phyloP scores from a whole-genome alignment of 768 basidiomycete species.

The Strobilomyces echinocephalus region DNA sequence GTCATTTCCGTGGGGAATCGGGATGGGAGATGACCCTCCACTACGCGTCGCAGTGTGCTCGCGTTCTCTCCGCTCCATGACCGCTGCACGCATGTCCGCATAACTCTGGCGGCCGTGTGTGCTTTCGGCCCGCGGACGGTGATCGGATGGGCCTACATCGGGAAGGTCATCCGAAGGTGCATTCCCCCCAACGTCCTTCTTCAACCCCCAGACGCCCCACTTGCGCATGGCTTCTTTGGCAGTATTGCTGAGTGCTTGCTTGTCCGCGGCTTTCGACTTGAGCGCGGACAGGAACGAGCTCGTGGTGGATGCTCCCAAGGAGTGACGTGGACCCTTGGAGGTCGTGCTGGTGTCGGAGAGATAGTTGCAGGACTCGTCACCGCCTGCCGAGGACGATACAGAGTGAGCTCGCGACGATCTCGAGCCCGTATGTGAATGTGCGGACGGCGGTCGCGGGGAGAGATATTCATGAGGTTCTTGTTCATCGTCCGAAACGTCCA shows the following conservation, averaged over 20 bases:
- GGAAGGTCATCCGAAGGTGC: constrained; percentile 36
- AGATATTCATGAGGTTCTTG: constrained; percentile 17
- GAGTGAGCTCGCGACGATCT: constrained; percentile 34
- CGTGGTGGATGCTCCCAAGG: constrained; percentile 33
- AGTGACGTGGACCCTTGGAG: constrained; percentile 38
- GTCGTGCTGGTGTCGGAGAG: constrained; percentile 31
- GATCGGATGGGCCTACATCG: constrained; percentile 39
- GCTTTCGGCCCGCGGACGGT: constrained; percentile 32
- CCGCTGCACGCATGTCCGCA: constrained; percentile 73
- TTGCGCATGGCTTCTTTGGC: constrained; percentile 89
- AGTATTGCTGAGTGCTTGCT: constrained; percentile 78
- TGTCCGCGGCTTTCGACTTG: constrained; percentile 74
- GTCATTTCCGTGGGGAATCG: constrained; percentile 26
- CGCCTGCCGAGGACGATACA: constrained; percentile 31
- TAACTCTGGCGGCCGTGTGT: constrained; percentile 54
- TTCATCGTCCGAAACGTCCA: constrained; percentile 17
- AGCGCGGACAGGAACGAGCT: constrained; percentile 74
- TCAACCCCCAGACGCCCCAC: constrained; percentile 81
- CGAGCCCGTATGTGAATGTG: constrained; percentile 34
- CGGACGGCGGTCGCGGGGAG: constrained; percentile 41
- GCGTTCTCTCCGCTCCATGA: constrained; percentile 57
- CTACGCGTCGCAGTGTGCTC: constrained; percentile 27
- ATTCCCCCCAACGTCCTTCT: constrained; percentile 43
- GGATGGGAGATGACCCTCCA: constrained; percentile 30
- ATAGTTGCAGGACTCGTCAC: constrained; percentile 26